Evolutionary conservation across 495 filamentous ascomycete species (phyloP), one percentile per base, ranked within the genome.

Genomic region (Podospora conica): DNA sequence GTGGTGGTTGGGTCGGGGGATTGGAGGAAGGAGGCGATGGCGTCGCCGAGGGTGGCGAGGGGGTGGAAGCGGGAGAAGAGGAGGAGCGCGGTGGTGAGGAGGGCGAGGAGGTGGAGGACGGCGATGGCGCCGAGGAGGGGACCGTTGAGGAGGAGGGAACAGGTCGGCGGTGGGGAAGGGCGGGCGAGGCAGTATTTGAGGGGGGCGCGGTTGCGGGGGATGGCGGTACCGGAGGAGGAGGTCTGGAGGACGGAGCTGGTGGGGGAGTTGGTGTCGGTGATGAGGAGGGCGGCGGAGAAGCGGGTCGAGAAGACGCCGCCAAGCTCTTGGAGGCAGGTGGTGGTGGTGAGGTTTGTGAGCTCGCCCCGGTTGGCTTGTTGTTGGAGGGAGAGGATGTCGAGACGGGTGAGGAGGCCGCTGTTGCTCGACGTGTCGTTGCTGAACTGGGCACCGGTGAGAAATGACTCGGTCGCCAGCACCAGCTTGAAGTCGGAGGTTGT

Each of bases 1-100:
- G 70, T 71, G 1, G 70, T 63, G 7, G 69, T 71, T 1, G 69
- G 56, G 60, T 81, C 78, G 0, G 81, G 78, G 7, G 77, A 66
- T 15, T 65, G 69, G 56, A 82, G 77, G 64, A 81, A 82, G n/a
- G 79, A 81, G 58, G 70, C 65, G 65, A 82, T 76, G 29, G 80
- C 73, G 57, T 82, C 80, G 65, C 80, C 79, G 22, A 82, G 72
- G 3, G 79, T 81, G 8, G 70, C 76, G 23, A 82, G 75, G 9
- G 79, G 80, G 20, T 71, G 68, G 69, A 78, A 65, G 21, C 70
- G 74, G 28, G 67, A 72, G 24, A 82, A 71, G 55, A 83, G 68
- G 28, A 77, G 69, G 10, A 71, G 15, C 53, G 73, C 73, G 66
- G 76, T 71, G 61, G 64, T 61, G 27, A 81, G 65, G 63, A 81